Percentiles rank a stretch among this genome's conserved stretches.
These are phyloP conservation scores for Kwoniella newhampshirensis DNA, from an alignment of 768 basidiomycete genomes.

Conservation along the genomic window DNA sequence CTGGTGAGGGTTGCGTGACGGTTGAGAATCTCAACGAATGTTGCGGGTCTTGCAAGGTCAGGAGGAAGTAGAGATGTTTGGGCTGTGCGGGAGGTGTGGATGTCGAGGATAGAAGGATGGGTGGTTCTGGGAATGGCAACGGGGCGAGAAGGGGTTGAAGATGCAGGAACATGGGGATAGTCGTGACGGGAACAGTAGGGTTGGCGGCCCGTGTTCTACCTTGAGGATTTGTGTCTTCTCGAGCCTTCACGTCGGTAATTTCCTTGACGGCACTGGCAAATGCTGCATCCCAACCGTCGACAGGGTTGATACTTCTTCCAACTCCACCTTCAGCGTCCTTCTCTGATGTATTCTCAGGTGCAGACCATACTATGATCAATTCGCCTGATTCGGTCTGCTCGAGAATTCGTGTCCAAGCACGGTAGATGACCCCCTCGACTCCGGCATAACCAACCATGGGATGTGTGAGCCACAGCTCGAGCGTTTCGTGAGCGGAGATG, in stretches of 20 bases:
- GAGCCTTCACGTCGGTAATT: conserved; percentile 31
- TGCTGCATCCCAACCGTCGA: conserved; percentile 81
- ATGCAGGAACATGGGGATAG: conserved; percentile 87
- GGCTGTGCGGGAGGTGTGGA: conserved; percentile 41
- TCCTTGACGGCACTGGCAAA: conserved; percentile 78
- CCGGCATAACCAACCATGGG: conserved; percentile 97
- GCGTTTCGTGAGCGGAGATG: conserved; percentile 96
- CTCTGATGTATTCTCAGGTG: conserved; percentile 12
- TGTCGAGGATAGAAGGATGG: conserved; percentile 28
- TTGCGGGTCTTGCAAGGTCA: conserved; percentile 72
- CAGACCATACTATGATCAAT: conserved; percentile 43
- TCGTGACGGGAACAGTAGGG: conserved; percentile 59
- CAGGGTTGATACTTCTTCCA: conserved; percentile 71
- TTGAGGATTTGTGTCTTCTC: conserved; percentile 41
- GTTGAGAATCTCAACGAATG: conserved; percentile 76
- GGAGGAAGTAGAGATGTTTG: conserved; percentile 67
- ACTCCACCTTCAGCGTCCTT: conserved; percentile 40
- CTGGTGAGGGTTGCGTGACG: conserved; percentile 77
- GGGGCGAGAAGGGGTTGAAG: conserved; percentile 78
- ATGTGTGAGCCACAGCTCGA: conserved; percentile 91
- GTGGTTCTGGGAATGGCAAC: conserved; percentile 56
- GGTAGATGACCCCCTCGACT: conserved; percentile 88
- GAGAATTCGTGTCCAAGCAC: conserved; percentile 57
- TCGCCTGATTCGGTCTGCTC: conserved; percentile 55
- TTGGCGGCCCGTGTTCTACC: conserved; percentile 34